Evolutionary conservation across 225 moss, liverwort and hornwort genomes (phyloP).

Genomic region (Rhytidiadelphus loreus): DNA sequence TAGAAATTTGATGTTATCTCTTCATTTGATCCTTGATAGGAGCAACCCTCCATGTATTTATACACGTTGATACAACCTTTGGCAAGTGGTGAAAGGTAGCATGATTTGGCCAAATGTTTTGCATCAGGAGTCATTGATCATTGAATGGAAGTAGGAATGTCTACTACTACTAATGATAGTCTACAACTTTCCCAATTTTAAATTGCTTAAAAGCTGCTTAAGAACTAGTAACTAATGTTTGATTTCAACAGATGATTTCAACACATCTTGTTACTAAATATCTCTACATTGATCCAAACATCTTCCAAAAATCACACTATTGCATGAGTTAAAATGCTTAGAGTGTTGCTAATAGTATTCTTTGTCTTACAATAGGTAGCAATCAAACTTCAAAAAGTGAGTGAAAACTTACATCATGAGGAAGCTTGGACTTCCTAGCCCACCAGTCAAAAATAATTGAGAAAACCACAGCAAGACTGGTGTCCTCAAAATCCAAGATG

Average conservation of each 20-base stretch:
- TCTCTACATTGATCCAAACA: neutral
- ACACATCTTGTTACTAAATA: too few species aligned
- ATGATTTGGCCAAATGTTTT: neutral
- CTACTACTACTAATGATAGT: neutral
- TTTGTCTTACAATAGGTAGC: neutral
- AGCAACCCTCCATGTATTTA: neutral
- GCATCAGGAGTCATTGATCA: neutral
- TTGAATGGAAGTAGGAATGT: neutral
- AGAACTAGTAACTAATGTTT: neutral
- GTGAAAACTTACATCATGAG: constrained; percentile 42
- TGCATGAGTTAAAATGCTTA: neutral
- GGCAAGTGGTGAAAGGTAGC: too few species aligned
- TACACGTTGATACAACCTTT: too few species aligned
- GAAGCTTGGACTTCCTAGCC: constrained; percentile 53
- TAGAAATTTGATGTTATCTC: neutral
- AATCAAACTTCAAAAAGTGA: neutral
- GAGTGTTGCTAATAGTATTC: too few species aligned
- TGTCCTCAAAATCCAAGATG: constrained; percentile 66
- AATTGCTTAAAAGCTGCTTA: neutral
- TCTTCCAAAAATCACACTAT: neutral
- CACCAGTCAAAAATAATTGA: constrained; percentile 81
- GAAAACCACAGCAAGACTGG: constrained; percentile 46
- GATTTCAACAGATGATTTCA: neutral
- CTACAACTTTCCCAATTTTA: neutral
- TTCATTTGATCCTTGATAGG: accelerated